These are phyloP conservation scores for Phaeosphaeria sp. DNA, from an alignment of 2,329 filamentous ascomycete species.

Conservation along the genomic window DNA sequence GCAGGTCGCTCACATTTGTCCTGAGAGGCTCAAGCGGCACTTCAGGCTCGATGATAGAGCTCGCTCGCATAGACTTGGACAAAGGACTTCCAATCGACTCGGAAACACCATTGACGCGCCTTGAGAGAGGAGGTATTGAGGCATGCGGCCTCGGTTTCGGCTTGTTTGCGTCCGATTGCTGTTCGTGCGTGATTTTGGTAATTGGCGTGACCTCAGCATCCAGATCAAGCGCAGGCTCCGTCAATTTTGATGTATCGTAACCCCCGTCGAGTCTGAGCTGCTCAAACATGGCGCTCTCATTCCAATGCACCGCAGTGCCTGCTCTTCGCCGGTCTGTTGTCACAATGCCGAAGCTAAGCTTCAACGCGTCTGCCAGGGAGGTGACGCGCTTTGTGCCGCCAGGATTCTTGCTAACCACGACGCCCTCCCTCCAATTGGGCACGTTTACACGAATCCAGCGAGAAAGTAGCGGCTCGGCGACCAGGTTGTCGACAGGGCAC, in stretches of 20 bases:
- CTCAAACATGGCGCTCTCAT: constrained; percentile 76
- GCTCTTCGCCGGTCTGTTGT: constrained; percentile 72
- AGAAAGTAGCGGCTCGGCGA: constrained; percentile 92
- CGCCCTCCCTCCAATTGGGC: constrained; percentile 83
- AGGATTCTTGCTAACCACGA: constrained; percentile 97
- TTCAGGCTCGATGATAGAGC: constrained; percentile 42
- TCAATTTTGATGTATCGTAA: constrained; percentile 46
- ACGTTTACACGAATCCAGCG: constrained; percentile 95
- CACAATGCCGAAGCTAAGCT: constrained; percentile 97
- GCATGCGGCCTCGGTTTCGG: constrained; percentile 30
- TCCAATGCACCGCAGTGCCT: constrained; percentile 63
- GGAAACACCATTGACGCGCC: constrained; percentile 35
- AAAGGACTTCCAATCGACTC: constrained; percentile 40
- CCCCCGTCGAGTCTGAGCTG: constrained; percentile 51
- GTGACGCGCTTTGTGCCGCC: constrained; percentile 97
- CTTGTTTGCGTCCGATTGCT: constrained; percentile 34
- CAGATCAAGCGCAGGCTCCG: constrained; percentile 39
- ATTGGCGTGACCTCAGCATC: constrained; percentile 44
- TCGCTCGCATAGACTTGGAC: constrained; percentile 44
- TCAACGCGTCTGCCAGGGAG: constrained; percentile 91
- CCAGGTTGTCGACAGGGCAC: constrained; percentile 95
- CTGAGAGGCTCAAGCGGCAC: constrained; percentile 34
- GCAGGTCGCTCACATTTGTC: constrained; percentile 24
- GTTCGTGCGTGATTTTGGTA: constrained; percentile 31
- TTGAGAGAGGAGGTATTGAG: constrained; percentile 35